Base-by-base conservation (phyloP, 2,329 filamentous ascomycete genomes). In the Thelonectria rubi region DNA sequence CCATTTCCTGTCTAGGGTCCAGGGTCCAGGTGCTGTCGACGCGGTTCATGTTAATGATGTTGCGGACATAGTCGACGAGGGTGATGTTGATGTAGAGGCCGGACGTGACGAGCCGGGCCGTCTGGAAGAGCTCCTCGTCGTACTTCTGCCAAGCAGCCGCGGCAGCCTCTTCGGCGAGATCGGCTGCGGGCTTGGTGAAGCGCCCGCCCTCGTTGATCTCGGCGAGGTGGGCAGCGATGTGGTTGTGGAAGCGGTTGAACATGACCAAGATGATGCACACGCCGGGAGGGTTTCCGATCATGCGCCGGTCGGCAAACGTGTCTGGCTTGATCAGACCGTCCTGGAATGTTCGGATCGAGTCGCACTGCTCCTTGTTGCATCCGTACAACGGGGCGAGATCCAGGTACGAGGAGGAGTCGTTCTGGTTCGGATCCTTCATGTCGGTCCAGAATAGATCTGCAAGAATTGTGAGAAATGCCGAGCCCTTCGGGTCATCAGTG, bases 221-320 rank as follows among this genome's bases (percentile, higher is more conserved):
- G 0, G 91, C 91, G 17, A 97, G 80, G 63, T 94, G 90, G 55
- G 88, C 85, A 1, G 91, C 93, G 0, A 93, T 87, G 66, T 95
- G 85, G 77, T 98, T 97, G 78, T 97, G 94, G 78, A 96, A 96
- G 21, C 88, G 85, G 70, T 90, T 90, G 78, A 93, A 89, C 90
- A 93, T 92, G 75, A 94, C 84, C 26, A 94, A 77, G 3, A 94
- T 71, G 5, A 91, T 88, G 58, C 87, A 84, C 5, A 91, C 89
- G 12, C 90, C 90, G 0, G 91, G 89, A 0, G 91, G 91, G 70
- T 91, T 89, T 10, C 86, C 89, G 21, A 89, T 77, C 2, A 93
- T 79, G 55, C 91, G 84, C 75, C 88, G 88, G 71, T 93, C 90
- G 3, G 89, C 86, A 66, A 91, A 94, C 8, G 82, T 80, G 69